phyloP scores from a whole-genome alignment of 1,284 basidiomycete genomes.

The Trametes pubescens region DNA sequence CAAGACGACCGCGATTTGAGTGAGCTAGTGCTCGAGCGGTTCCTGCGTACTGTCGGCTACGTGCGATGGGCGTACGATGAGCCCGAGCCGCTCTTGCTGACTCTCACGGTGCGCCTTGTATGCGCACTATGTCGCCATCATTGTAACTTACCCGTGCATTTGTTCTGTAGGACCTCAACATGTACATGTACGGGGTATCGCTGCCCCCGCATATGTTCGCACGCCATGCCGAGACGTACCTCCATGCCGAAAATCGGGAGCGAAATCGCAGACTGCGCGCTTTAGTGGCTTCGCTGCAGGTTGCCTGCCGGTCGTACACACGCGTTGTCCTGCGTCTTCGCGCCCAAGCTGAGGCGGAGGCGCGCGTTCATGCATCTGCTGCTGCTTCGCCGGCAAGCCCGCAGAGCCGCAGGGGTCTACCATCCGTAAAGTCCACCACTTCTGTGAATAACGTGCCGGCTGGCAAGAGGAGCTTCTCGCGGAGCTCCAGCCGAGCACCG shows the following conservation, averaged over 20 bases:
- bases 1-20: constrained; percentile 58
- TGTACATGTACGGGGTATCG: constrained; percentile 80
- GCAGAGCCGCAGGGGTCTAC: constrained; percentile 21
- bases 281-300: constrained; percentile 56
- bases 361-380: constrained; percentile 43
- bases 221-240: constrained; percentile 60
- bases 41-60: constrained; percentile 75
- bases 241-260: constrained; percentile 48
- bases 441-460: constrained; percentile 26
- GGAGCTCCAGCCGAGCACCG: constrained; percentile 64
- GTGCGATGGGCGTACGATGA: constrained; percentile 65
- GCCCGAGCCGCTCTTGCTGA: constrained; percentile 65
- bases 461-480: constrained; percentile 42
- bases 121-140: neutral
- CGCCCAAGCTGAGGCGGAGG: constrained; percentile 71
- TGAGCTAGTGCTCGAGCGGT: constrained; percentile 73
- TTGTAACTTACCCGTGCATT: constrained; percentile 9
- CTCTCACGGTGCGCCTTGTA: constrained; percentile 57
- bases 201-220: constrained; percentile 77
- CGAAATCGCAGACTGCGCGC: constrained; percentile 45
- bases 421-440: constrained; percentile 25
- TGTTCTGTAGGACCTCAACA: constrained; percentile 66
- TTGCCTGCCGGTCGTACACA: constrained; percentile 65
- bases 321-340: constrained; percentile 77
- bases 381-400: constrained; percentile 25